Conservation (phyloP, 345 rosid genomes). For the Euphorbia lathyris region DNA sequence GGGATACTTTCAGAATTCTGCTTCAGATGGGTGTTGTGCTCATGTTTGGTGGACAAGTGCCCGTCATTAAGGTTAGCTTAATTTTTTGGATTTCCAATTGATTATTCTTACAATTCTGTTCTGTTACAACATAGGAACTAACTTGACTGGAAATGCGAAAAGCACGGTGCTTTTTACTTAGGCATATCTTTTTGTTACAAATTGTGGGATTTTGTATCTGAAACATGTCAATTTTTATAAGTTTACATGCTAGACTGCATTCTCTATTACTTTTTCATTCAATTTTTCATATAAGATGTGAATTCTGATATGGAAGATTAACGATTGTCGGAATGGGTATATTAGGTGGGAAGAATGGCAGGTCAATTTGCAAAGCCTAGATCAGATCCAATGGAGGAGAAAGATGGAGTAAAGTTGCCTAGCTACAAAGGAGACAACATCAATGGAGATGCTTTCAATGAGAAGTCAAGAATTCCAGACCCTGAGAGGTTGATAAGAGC, state of each 20-base stretch:
- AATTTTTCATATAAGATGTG: not conserved
- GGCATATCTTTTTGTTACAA: too few species aligned
- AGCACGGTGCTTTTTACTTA: too few species aligned
- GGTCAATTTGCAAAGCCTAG: slow-evolving; percentile 36
- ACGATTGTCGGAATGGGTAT: not conserved
- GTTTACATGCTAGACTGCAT: not conserved
- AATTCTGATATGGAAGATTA: not conserved
- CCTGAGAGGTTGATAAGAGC: slow-evolving; percentile 32
- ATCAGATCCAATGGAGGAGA: slow-evolving; percentile 23
- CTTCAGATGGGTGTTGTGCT: slow-evolving; percentile 31
- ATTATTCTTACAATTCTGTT: not conserved
- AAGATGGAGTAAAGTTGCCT: slow-evolving; percentile 30
- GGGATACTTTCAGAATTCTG: slow-evolving; percentile 29
- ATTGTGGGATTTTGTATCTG: too few species aligned
- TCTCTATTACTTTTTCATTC: not conserved
- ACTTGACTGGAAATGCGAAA: too few species aligned
- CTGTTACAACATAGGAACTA: not conserved
- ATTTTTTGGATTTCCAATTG: not conserved
- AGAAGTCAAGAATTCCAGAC: slow-evolving; percentile 27
- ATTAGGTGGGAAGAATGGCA: slow-evolving; percentile 35
- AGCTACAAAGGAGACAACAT: slow-evolving; percentile 31
- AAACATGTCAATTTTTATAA: not conserved
- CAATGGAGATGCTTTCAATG: slow-evolving; percentile 25
- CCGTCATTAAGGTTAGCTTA: slow-evolving; percentile 24
- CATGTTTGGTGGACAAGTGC: slow-evolving; percentile 32